phyloP scores from a whole-genome alignment of 108 stramenopile genomes.

The Tribonema minus region DNA sequence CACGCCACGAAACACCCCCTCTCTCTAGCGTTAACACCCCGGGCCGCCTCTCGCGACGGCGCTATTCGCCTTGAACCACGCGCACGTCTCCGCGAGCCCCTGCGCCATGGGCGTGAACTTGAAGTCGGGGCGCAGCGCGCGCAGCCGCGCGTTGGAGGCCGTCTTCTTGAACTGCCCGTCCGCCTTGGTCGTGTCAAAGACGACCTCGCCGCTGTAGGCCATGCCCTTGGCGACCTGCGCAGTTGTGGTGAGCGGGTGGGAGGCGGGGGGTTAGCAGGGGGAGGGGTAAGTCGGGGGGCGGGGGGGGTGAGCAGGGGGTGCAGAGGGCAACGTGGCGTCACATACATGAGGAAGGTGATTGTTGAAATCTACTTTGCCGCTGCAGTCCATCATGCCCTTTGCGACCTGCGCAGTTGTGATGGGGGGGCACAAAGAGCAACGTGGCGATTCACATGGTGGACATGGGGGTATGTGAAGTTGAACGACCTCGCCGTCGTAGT shows the following conservation, averaged over 20 bases:
- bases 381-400: slow-evolving; percentile 88
- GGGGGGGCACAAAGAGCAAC: too few species aligned
- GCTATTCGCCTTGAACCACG: not conserved
- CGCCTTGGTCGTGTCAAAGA: slow-evolving; percentile 48
- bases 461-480: too few species aligned
- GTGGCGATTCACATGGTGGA: too few species aligned
- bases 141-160: slow-evolving; percentile 85
- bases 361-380: slow-evolving; percentile 50
- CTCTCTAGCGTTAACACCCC: too few species aligned
- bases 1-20: too few species aligned
- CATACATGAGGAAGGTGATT: too few species aligned
- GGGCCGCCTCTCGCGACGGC: not conserved
- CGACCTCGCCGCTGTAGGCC: slow-evolving; percentile 69
- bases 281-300: too few species aligned
- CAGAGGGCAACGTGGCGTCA: too few species aligned
- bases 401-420: slow-evolving; percentile 52
- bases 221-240: slow-evolving; percentile 71
- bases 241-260: too few species aligned
- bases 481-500: slow-evolving; percentile 66
- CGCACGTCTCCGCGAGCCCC: slow-evolving; percentile 50
- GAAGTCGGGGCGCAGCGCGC: slow-evolving; percentile 76
- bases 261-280: too few species aligned
- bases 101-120: slow-evolving; percentile 86
- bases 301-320: too few species aligned
- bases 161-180: slow-evolving; percentile 99